These are phyloP conservation scores for Mallotus repandus DNA, from an alignment of 441 rosid species.

Conservation along the genomic window DNA sequence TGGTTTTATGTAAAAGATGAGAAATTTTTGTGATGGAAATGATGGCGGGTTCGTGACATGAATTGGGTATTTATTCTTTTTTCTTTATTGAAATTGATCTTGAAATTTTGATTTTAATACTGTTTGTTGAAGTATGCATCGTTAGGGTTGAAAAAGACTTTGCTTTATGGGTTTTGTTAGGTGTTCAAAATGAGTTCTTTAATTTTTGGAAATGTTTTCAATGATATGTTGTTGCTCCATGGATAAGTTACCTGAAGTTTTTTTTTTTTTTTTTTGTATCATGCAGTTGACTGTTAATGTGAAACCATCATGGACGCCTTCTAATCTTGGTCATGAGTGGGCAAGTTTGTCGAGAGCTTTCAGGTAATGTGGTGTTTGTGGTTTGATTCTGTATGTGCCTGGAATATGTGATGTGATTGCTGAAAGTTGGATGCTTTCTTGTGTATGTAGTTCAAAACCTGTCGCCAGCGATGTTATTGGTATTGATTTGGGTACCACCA, in stretches of 20 bases:
- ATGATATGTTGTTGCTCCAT: too few species aligned
- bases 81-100: too few species aligned
- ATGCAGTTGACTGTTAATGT: constrained; percentile 48
- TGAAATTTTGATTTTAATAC: too few species aligned
- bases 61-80: neutral
- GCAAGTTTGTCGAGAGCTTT: constrained; percentile 71
- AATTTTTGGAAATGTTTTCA: too few species aligned
- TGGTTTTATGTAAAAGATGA: too few species aligned
- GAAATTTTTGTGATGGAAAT: too few species aligned
- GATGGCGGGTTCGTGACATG: too few species aligned
- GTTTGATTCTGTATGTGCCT: neutral
- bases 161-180: too few species aligned
- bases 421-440: neutral
- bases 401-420: neutral
- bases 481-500: constrained; percentile 94
- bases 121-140: too few species aligned
- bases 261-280: neutral
- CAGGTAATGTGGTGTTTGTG: constrained; percentile 44
- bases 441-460: constrained; percentile 62
- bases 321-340: constrained; percentile 44
- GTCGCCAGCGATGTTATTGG: constrained; percentile 88
- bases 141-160: too few species aligned
- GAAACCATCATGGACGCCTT: constrained; percentile 49
- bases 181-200: too few species aligned
- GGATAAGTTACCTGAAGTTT: neutral